Percentiles rank a stretch among this genome's conserved stretches.
Evolutionary conservation across 441 rosid species (phyloP).

Genomic region (Omphalea diandra): DNA sequence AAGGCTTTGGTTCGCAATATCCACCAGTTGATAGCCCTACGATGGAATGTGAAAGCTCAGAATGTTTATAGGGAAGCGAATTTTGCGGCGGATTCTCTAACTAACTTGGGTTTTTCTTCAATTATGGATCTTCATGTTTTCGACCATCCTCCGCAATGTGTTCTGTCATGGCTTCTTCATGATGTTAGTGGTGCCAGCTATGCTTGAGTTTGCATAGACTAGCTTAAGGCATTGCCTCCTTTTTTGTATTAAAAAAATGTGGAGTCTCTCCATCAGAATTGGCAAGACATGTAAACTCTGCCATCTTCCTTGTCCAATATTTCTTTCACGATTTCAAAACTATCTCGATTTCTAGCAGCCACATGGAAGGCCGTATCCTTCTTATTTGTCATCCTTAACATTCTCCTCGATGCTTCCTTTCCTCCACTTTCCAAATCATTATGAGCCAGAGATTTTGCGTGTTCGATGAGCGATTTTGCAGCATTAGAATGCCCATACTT

Average conservation of each 20-base stretch:
- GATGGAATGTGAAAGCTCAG: too few relatives aligned
- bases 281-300: not conserved
- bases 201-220: too few relatives aligned
- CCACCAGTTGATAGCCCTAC: too few relatives aligned
- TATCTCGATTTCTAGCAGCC: constrained; percentile 6
- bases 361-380: constrained; percentile 24
- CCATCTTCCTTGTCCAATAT: constrained; percentile 8
- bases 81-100: too few relatives aligned
- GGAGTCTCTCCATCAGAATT: constrained; percentile 28
- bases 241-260: constrained; percentile 22
- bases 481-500: constrained; percentile 10
- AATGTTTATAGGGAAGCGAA: too few relatives aligned
- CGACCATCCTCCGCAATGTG: too few relatives aligned
- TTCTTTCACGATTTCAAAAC: constrained; percentile 4
- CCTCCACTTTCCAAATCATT: not conserved
- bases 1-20: too few relatives aligned
- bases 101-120: too few relatives aligned
- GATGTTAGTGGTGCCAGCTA: too few relatives aligned
- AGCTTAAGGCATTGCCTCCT: too few relatives aligned
- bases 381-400: constrained; percentile 7
- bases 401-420: not conserved
- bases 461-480: not conserved
- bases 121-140: too few relatives aligned
- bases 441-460: not conserved
- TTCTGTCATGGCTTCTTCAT: too few relatives aligned